Conservation (phyloP, 768 basidiomycete species). For the Hericium alpestre region DNA sequence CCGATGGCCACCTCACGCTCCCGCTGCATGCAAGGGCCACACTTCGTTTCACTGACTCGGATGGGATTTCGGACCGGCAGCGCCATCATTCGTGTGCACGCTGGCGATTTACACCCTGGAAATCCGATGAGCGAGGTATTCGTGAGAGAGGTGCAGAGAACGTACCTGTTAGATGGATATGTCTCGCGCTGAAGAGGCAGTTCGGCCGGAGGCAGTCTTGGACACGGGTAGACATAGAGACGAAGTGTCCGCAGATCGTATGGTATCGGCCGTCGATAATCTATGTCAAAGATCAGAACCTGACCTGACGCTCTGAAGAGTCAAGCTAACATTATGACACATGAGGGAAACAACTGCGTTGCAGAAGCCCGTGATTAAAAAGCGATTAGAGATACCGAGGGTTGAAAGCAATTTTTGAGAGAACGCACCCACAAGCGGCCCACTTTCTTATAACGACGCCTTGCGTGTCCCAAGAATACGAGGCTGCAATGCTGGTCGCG, state of each 20-base stretch:
- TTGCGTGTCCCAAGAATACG: neutral
- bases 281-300: constrained; percentile 4
- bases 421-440: neutral
- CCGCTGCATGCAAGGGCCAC: constrained; percentile 11
- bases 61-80: constrained; percentile 17
- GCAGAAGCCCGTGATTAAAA: neutral
- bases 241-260: constrained; percentile 15
- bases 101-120: constrained; percentile 5
- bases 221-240: constrained; percentile 17
- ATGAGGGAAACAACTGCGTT: constrained; percentile 1
- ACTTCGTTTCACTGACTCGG: constrained; percentile 15
- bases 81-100: constrained; percentile 15
- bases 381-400: neutral
- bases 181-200: constrained; percentile 17
- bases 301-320: neutral
- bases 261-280: constrained; percentile 19
- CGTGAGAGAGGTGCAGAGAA: neutral
- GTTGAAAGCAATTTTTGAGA: neutral
- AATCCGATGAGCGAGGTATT: neutral
- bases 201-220: constrained; percentile 15
- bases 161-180: constrained; percentile 13
- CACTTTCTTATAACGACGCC: neutral
- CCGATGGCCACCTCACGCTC: neutral
- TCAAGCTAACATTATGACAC: constrained; percentile 14
- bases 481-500: neutral